A percentile compares a stretch with the other conserved stretches of the same genome.
Conservation (phyloP, 2,329 filamentous ascomycete species). For the Xylariaceae sp. region DNA sequence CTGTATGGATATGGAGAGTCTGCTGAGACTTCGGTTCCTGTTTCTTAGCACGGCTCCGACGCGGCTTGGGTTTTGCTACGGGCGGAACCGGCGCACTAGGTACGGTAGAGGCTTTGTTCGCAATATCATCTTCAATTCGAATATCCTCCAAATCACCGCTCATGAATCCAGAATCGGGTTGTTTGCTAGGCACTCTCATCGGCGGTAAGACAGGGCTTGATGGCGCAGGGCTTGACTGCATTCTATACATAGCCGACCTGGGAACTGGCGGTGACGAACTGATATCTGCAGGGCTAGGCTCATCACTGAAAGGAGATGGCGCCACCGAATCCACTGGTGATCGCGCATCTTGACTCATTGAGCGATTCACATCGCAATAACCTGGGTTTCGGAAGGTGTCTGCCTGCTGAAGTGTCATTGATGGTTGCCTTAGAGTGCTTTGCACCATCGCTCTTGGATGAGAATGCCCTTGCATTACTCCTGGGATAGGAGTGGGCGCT, state of each 20-base stretch:
- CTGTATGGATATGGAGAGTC: slow-evolving; percentile 37
- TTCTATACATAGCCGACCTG: slow-evolving; percentile 48
- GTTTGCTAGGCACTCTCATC: slow-evolving; percentile 54
- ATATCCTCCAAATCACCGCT: slow-evolving; percentile 67
- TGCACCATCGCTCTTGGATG: slow-evolving; percentile 34
- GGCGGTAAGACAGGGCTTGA: slow-evolving; percentile 75
- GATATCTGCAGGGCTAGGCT: slow-evolving; percentile 72
- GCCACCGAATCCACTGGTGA: slow-evolving; percentile 50
- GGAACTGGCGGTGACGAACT: slow-evolving; percentile 86
- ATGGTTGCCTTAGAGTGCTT: slow-evolving; percentile 57
- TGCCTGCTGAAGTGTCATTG: slow-evolving; percentile 50
- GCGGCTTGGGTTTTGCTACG: slow-evolving; percentile 32
- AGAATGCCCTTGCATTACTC: slow-evolving; percentile 30
- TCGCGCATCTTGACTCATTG: slow-evolving; percentile 45
- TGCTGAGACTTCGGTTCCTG: slow-evolving; percentile 23
- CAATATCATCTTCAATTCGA: slow-evolving; percentile 55
- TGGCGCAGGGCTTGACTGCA: slow-evolving; percentile 57
- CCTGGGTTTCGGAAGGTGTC: slow-evolving; percentile 30
- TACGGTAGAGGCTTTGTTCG: slow-evolving; percentile 39
- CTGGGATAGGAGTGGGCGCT: slow-evolving; percentile 71
- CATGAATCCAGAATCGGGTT: slow-evolving; percentile 77
- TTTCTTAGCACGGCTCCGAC: slow-evolving; percentile 31
- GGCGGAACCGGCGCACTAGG: slow-evolving; percentile 27
- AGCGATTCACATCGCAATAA: slow-evolving; percentile 34
- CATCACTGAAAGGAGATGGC: slow-evolving; percentile 48